A percentile compares a stretch with the other conserved stretches of the same genome.
phyloP scores from a whole-genome alignment of 2,329 filamentous ascomycete species.

The Chaetoscypha palmicola region DNA sequence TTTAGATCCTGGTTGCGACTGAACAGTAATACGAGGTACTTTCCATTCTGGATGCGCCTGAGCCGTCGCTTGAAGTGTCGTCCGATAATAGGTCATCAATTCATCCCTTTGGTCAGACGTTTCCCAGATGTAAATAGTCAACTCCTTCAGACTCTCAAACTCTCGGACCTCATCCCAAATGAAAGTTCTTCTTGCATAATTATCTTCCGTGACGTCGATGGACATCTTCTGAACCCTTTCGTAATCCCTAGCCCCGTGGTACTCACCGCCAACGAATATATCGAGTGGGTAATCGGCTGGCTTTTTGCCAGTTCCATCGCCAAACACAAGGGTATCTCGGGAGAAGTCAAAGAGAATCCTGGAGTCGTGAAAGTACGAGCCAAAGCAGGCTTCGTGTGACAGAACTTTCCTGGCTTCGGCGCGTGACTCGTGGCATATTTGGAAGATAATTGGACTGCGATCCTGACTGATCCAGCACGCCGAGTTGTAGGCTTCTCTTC shows the following conservation, averaged over 20 bases:
- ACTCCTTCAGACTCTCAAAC: conserved; percentile 13
- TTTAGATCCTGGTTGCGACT: too few species aligned
- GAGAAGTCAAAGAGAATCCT: conserved; percentile 21
- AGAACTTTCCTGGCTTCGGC: conserved; percentile 14
- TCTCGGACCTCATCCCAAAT: conserved; percentile 18
- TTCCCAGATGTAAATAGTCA: conserved; percentile 17
- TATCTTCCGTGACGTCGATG: conserved; percentile 12
- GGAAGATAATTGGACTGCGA: conserved; percentile 14
- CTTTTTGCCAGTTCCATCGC: not conserved
- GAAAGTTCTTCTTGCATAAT: conserved; percentile 15
- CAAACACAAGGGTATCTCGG: conserved; percentile 16
- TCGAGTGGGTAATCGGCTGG: conserved; percentile 11
- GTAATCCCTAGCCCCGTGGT: conserved; percentile 10
- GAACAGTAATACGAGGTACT: not conserved
- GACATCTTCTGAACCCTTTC: conserved; percentile 17
- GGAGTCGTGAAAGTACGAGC: conserved; percentile 4
- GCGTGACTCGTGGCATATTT: conserved; percentile 19
- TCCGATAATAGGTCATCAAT: not conserved
- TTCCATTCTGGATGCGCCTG: not conserved
- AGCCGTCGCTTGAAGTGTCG: not conserved
- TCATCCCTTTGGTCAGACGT: conserved; percentile 2
- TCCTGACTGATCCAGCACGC: conserved; percentile 9
- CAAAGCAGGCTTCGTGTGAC: conserved; percentile 8
- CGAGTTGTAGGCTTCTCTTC: not conserved
- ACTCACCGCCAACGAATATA: conserved; percentile 16